phyloP scores from a whole-genome alignment of 2,329 filamentous ascomycete genomes.

The Piedraia hortae region DNA sequence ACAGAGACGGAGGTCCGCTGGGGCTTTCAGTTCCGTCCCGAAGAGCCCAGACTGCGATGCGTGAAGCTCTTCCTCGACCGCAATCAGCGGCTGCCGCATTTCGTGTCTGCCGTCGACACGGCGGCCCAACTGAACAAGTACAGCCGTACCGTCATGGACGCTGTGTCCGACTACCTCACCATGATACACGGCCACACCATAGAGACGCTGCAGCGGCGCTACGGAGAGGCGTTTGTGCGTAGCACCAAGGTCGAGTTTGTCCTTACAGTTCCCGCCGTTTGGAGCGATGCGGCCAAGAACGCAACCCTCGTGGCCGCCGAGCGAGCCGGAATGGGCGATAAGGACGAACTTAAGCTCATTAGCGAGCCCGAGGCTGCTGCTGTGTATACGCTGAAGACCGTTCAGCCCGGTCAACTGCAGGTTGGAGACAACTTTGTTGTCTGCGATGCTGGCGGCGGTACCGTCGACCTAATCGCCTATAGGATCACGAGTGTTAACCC shows the following conservation, averaged over 20 bases:
- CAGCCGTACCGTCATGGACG: slow-evolving; percentile 52
- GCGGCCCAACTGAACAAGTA: slow-evolving; percentile 46
- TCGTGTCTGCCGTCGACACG: slow-evolving; percentile 51
- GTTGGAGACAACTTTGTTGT: slow-evolving; percentile 34
- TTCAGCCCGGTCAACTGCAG: slow-evolving; percentile 45
- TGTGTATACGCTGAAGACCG: slow-evolving; percentile 53
- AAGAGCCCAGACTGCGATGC: slow-evolving; percentile 47
- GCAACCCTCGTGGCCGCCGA: slow-evolving; percentile 54
- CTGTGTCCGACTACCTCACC: slow-evolving; percentile 52
- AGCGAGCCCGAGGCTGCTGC: slow-evolving; percentile 58
- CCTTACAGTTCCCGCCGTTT: slow-evolving; percentile 57
- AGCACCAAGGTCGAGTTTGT: slow-evolving; percentile 53
- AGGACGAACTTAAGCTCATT: slow-evolving; percentile 47
- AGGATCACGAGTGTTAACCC: slow-evolving; percentile 49
- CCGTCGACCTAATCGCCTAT: slow-evolving; percentile 55
- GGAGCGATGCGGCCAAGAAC: slow-evolving; percentile 67
- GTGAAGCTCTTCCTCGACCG: slow-evolving; percentile 68
- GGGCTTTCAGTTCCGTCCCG: slow-evolving; percentile 61
- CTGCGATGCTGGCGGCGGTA: slow-evolving; percentile 29
- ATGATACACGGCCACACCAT: slow-evolving; percentile 54
- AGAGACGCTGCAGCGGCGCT: slow-evolving; percentile 44
- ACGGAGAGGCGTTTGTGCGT: slow-evolving; percentile 53
- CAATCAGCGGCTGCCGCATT: slow-evolving; percentile 54
- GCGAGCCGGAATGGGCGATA: slow-evolving; percentile 46
- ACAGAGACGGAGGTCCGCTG: slow-evolving; percentile 26